Evolutionary conservation across 2,329 filamentous ascomycete genomes (phyloP), one percentile per base, ranked within the genome.

Genomic region (Phialophora expanda): DNA sequence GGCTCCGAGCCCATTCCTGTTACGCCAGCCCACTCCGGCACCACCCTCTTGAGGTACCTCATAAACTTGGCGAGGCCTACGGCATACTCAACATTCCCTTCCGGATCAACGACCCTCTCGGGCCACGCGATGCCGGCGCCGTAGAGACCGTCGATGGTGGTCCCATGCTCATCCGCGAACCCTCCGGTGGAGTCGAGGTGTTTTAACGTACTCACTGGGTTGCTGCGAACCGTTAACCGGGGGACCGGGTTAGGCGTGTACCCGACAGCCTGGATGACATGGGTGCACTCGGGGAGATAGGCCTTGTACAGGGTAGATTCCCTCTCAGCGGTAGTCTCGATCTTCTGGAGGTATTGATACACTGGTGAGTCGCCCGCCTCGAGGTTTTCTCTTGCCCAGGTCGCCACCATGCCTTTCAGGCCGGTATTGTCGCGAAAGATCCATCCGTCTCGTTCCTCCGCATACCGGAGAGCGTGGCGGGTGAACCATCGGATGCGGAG

Each of bases 61-160:
- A 89, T 88, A 69, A 89, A 89, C 76, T 89, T 89, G 73, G 81
- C 87, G 73, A 89, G 83, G 0, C 87, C 87, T 58, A 89, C 87
- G 0, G 85, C 85, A 71, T 83, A 80, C 75, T 89, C 86, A 7
- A 86, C 83, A 73, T 88, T 88, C 0, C 86, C 86, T 48, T 82
- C 76, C 0, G 86, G 87, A 77, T 89, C 87, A 8, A 81, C 81
- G 5, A 88, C 86, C 26, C 80, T 78, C 73, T 89, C 85, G 0
- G 87, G 87, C 71, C 85, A 89, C 0, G 86, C 87, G 70, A 89
- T 89, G 0, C 87, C 87, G 0, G 86, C 86, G 2, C 85, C 87
- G 72, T 83, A 86, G 20, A 89, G 71, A 0, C 85, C 85, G 1
- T 81, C 82, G 22, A 88, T 74, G 28, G 75, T 76, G 32, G 76